Conservation (phyloP, 129 eudicot species). For the Logfia minima region DNA sequence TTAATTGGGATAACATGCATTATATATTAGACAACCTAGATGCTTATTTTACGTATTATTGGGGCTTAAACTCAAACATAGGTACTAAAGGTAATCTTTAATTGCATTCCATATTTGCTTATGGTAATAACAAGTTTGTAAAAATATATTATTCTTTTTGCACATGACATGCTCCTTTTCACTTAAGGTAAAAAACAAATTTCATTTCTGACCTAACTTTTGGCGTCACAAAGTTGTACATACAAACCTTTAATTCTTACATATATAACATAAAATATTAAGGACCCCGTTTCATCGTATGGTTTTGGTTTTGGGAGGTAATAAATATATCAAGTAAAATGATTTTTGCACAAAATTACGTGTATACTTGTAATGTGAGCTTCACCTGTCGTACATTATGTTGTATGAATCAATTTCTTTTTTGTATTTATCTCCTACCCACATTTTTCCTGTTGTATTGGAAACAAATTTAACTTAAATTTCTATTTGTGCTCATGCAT, state of each 20-base stretch:
- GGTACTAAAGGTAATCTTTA: no score
- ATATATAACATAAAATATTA: background rate
- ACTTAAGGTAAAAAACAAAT: conserved; percentile 11
- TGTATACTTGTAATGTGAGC: no score
- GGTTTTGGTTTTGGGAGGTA: background rate
- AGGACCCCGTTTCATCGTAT: background rate
- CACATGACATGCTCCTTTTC: conserved; percentile 32
- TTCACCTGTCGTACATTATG: no score
- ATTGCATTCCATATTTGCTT: background rate
- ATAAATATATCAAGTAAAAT: no score
- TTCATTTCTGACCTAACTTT: conserved; percentile 1
- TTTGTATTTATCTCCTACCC: no score
- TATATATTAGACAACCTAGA: no score
- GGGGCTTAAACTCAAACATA: no score
- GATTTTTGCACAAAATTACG: no score
- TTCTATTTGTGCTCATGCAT: background rate
- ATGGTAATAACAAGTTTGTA: background rate
- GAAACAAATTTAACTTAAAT: no score
- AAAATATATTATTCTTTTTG: conserved; percentile 4
- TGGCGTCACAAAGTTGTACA: background rate
- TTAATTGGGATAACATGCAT: background rate
- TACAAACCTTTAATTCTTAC: background rate
- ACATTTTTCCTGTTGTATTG: no score
- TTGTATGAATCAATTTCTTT: no score
- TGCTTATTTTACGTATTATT: no score